Base-by-base conservation (phyloP, 1,284 basidiomycete species). In the Ganoderma resinaceum region DNA sequence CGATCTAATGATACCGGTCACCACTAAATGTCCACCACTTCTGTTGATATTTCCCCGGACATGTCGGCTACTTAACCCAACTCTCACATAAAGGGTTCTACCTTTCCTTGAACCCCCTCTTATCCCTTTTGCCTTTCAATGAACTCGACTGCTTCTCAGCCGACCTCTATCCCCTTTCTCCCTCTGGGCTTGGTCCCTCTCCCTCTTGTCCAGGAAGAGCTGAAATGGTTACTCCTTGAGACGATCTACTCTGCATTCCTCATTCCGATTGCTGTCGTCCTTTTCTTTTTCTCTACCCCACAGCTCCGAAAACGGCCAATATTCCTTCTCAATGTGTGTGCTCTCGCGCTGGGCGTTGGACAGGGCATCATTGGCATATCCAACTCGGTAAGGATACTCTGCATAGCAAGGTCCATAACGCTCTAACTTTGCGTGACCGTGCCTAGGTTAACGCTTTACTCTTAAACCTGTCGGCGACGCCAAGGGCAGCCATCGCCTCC, bases 211-310 rank as follows among this genome's bases (percentile, higher is more conserved):
- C 46, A 26, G 23, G 46, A 49, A 5, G 46, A 49, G 23, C 11
- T 49, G 46, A 68, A 53, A 38, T 63, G 73, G 35, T 65, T 77
- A 7, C 67, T 76, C 37, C 69, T 77, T 23, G 72, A 61, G 12
- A 62, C 73, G 3, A 62, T 68, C 3, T 71, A 70, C 62, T 55
- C 69, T 0, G 59, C 75, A 2, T 63, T 70, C 11, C 70, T 76
- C 14, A 58, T 77, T 18, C 68, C 75, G 1, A 70, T 78, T 62
- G 66, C 75, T 1, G 55, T 76, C 42, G 70, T 75, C 2, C 66
- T 78, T 2, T 70, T 76, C 33, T 76, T 76, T 46, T 77, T 78
- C 61, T 78, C 77, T 11, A 76, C 71, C 1, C 57, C 61, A 1
- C 26, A 43, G 2, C 62, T 71, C 4, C 65, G 77, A 37, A 65